These are phyloP conservation scores for Daedaleopsis nitida DNA, from an alignment of 768 basidiomycete genomes.

Conservation along the genomic window DNA sequence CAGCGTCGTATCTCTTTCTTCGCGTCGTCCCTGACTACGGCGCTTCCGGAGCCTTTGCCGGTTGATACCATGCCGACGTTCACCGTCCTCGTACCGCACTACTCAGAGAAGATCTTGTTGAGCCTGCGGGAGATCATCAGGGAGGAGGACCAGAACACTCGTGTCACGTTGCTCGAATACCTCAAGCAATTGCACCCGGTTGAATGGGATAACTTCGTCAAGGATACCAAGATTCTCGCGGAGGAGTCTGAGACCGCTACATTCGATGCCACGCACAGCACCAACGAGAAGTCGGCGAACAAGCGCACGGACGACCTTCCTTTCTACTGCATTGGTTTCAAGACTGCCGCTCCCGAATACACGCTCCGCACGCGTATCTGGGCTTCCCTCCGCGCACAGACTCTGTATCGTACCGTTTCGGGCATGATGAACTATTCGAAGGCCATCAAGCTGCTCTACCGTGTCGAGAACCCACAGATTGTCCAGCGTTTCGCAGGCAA, in stretches of 20 bases:
- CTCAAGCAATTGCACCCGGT: slow-evolving; percentile 97
- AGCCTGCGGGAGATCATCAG: slow-evolving; percentile 97
- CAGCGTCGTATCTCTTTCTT: slow-evolving; percentile 99
- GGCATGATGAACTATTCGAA: slow-evolving; percentile 99
- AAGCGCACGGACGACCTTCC: slow-evolving; percentile 89
- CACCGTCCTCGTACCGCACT: slow-evolving; percentile 98
- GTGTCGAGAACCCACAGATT: slow-evolving; percentile 97
- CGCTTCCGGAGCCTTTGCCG: slow-evolving; percentile 92
- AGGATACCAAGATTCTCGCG: slow-evolving; percentile 98
- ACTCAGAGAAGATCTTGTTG: slow-evolving; percentile 97
- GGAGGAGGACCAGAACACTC: slow-evolving; percentile 95
- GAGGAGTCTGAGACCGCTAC: slow-evolving; percentile 67
- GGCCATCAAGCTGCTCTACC: slow-evolving; percentile 98
- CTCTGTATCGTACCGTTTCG: slow-evolving; percentile 96
- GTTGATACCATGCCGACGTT: slow-evolving; percentile 99
- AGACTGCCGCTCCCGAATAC: slow-evolving; percentile 97
- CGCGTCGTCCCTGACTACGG: slow-evolving; percentile 94
- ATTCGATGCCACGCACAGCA: slow-evolving; percentile 53
- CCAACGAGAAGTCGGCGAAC: slow-evolving; percentile 67
- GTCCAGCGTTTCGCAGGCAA: slow-evolving; percentile 96
- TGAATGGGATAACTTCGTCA: slow-evolving; percentile 99
- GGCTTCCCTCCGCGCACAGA: slow-evolving; percentile 98
- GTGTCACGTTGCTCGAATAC: slow-evolving; percentile 96
- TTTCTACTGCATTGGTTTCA: slow-evolving; percentile 99
- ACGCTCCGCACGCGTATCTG: slow-evolving; percentile 98